phyloP scores from a whole-genome alignment of 495 filamentous ascomycete genomes.

The Neohortaea acidophila region DNA sequence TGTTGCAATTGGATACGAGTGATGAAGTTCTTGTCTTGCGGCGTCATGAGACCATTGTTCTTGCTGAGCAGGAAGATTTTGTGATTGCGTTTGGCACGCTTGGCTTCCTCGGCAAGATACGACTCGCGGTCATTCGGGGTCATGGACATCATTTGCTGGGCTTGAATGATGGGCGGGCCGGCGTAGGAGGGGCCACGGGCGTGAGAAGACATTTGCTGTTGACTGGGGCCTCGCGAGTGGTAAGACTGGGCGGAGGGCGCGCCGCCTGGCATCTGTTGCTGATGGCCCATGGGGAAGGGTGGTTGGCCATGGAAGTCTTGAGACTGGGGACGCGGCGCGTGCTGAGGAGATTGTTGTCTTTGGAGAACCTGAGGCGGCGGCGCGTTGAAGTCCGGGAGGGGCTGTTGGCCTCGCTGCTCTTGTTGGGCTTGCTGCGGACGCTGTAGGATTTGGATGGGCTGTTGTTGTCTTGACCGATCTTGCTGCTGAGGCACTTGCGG shows the following conservation, averaged over 20 bases:
- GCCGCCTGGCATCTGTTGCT: slow-evolving; percentile 29
- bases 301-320: slow-evolving; percentile 25
- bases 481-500: slow-evolving; percentile 5
- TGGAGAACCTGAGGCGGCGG: slow-evolving; percentile 36
- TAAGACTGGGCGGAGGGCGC: slow-evolving; percentile 15
- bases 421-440: slow-evolving; percentile 27
- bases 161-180: slow-evolving; percentile 46
- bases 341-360: slow-evolving; percentile 28
- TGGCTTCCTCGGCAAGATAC: slow-evolving; percentile 79
- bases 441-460: slow-evolving; percentile 27
- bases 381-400: slow-evolving; percentile 13
- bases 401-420: slow-evolving; percentile 16
- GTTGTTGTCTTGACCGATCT: slow-evolving; percentile 5
- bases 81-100: slow-evolving; percentile 91
- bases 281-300: slow-evolving; percentile 28
- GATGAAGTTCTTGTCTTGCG: slow-evolving; percentile 98
- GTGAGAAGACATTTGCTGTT: slow-evolving; percentile 18
- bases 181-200: slow-evolving; percentile 25
- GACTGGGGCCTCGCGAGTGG: slow-evolving; percentile 14
- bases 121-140: slow-evolving; percentile 63
- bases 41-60: slow-evolving; percentile 96
- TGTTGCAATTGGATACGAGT: slow-evolving; percentile 96
- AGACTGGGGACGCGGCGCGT: slow-evolving; percentile 19
- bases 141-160: slow-evolving; percentile 58
- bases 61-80: slow-evolving; percentile 90